Evolutionary conservation across 2,329 filamentous ascomycete genomes (phyloP).

Genomic region (Calycina herbarum): DNA sequence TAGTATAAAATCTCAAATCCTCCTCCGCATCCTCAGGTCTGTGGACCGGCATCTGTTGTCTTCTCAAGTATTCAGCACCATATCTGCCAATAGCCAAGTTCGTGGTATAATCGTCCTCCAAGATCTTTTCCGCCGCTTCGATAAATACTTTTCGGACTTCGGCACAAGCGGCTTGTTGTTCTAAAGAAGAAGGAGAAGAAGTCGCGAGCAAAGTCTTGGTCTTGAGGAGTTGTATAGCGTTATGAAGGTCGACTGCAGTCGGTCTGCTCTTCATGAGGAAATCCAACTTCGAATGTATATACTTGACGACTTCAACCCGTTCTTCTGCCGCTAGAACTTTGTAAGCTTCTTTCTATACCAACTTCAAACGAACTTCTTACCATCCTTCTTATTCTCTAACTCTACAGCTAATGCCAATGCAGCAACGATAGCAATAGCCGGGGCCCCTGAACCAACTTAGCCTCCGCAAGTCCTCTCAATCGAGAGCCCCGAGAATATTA

Average conservation of each 20-base stretch:
- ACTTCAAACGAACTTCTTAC: slow-evolving; percentile 36
- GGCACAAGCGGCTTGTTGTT: slow-evolving; percentile 34
- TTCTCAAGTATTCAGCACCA: slow-evolving; percentile 77
- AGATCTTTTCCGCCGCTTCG: slow-evolving; percentile 78
- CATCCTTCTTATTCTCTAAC: slow-evolving; percentile 57
- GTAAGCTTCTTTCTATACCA: slow-evolving; percentile 2
- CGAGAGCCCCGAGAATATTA: slow-evolving; percentile 2
- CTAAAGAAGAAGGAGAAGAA: slow-evolving; percentile 29
- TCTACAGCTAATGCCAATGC: slow-evolving; percentile 86
- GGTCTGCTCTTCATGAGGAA: slow-evolving; percentile 88
- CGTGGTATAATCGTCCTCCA: slow-evolving; percentile 81
- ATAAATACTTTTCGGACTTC: slow-evolving; percentile 71
- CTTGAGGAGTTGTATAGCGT: slow-evolving; percentile 82
- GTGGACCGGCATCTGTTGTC: slow-evolving; percentile 34
- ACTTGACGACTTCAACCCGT: slow-evolving; percentile 60
- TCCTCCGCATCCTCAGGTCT: slow-evolving; percentile 29
- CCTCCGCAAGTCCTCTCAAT: slow-evolving; percentile 7
- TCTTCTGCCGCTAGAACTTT: slow-evolving; percentile 21
- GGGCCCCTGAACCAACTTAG: slow-evolving; percentile 59
- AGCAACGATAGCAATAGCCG: slow-evolving; percentile 97
- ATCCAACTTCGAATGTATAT: slow-evolving; percentile 75
- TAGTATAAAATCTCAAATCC: slow-evolving; percentile 36
- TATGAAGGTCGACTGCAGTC: slow-evolving; percentile 91
- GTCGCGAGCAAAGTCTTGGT: slow-evolving; percentile 55
- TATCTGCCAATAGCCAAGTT: slow-evolving; percentile 82